Evolutionary conservation across 371 early-diverging fungal genomes (phyloP).

Genomic region (Agmasoma carcini): DNA sequence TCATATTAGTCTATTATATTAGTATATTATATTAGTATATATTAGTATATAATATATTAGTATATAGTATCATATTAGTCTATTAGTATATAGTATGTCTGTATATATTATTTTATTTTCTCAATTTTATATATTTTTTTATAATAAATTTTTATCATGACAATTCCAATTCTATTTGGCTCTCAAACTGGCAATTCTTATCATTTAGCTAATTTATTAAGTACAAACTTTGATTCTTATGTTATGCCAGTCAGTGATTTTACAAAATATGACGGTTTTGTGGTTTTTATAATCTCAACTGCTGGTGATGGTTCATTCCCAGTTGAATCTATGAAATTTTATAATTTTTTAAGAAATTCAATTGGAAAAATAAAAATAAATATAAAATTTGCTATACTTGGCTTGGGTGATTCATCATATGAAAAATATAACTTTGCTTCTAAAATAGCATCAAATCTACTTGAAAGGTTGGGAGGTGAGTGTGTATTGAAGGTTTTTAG

Average conservation of each 20-base stretch:
- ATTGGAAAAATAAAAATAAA: constrained; percentile 6
- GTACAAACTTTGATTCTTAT: not conserved
- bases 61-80: too few relatives aligned
- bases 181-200: constrained; percentile 44
- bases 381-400: constrained; percentile 48
- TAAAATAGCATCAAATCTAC: constrained; percentile 70
- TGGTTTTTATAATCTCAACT: constrained; percentile 51
- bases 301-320: constrained; percentile 51
- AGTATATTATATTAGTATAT: too few relatives aligned
- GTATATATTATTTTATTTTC: too few relatives aligned
- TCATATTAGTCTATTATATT: too few relatives aligned
- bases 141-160: too few relatives aligned
- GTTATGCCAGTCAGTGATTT: constrained; percentile 17
- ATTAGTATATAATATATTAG: too few relatives aligned
- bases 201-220: constrained; percentile 30
- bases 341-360: constrained; percentile 20
- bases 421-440: constrained; percentile 70
- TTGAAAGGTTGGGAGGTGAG: constrained; percentile 69
- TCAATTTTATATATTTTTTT: too few relatives aligned
- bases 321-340: constrained; percentile 43
- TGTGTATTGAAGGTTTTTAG: constrained; percentile 67
- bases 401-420: constrained; percentile 52
- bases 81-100: too few relatives aligned
- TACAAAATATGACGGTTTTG: constrained; percentile 15
- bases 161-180: constrained; percentile 45